Conservation (phyloP, 139 green algal genomes). For the Asterochloris sp. region DNA sequence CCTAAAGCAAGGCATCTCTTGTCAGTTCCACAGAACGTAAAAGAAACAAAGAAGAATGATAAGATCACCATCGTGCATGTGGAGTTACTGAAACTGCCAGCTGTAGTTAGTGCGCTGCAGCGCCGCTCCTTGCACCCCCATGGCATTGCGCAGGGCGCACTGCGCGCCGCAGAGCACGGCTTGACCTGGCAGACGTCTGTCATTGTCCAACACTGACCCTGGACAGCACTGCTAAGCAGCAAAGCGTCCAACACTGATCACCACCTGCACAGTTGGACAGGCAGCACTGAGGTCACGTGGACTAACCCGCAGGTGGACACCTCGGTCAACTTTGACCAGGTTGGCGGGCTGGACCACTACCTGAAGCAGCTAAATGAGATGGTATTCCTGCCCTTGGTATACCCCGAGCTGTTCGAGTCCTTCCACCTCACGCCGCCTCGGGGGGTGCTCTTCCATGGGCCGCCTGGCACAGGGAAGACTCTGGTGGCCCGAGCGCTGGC, state of each 20-base stretch:
- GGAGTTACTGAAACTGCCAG: no score
- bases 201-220: background rate
- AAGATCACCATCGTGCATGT: no score
- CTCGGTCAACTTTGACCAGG: conserved; percentile 78
- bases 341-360: conserved; percentile 87
- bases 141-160: no score
- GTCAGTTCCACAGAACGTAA: no score
- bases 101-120: no score
- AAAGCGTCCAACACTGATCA: background rate
- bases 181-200: background rate
- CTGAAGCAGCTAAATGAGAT: conserved; percentile 93
- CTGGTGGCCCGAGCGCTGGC: conserved; percentile 89
- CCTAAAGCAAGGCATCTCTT: no score
- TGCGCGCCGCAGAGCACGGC: background rate
- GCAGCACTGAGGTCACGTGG: no score
- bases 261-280: background rate
- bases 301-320: conserved; percentile 66
- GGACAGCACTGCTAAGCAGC: no score
- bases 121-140: no score
- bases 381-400: conserved; percentile 94
- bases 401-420: conserved; percentile 89
- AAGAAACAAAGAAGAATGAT: no score
- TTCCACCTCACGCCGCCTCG: conserved; percentile 83
- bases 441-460: conserved; percentile 91
- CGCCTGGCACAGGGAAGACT: conserved; percentile 93